Evolutionary conservation across 192 early-diverging fungal genomes (phyloP).

Genomic region (Hyaloraphidium curvatum): DNA sequence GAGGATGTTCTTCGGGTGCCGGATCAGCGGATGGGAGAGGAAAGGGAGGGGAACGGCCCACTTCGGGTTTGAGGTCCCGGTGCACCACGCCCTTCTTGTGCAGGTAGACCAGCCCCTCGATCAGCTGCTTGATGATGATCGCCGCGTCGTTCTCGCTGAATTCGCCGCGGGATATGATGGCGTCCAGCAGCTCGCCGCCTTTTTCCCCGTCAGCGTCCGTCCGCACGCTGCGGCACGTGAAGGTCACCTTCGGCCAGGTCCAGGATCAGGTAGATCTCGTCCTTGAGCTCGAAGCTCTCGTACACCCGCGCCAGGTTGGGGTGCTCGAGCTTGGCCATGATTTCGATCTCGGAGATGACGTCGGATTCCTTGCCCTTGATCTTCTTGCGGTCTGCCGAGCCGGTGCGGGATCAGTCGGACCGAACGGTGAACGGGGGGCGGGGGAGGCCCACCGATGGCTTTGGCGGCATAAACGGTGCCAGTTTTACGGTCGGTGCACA

Average conservation of each 20-base stretch:
- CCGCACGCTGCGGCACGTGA: too few relatives aligned
- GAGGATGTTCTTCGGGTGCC: too few relatives aligned
- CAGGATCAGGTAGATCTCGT: slow-evolving; percentile 21
- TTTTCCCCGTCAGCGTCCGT: too few relatives aligned
- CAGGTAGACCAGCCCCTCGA: slow-evolving; percentile 56
- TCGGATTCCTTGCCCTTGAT: too few relatives aligned
- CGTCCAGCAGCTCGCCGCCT: slow-evolving; percentile 88
- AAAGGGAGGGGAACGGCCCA: too few relatives aligned
- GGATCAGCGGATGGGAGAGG: too few relatives aligned
- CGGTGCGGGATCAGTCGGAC: background rate
- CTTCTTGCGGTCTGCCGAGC: too few relatives aligned
- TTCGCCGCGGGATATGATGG: slow-evolving; percentile 47
- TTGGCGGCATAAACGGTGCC: background rate
- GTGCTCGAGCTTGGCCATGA: slow-evolving; percentile 38
- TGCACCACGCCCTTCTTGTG: slow-evolving; percentile 74
- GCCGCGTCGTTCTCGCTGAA: slow-evolving; percentile 68
- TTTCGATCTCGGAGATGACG: slow-evolving; percentile 28
- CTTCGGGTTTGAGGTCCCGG: too few relatives aligned
- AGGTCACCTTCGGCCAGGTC: slow-evolving; percentile 55
- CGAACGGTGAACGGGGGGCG: too few relatives aligned
- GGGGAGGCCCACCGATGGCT: too few relatives aligned
- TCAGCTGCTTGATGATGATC: slow-evolving; percentile 49
- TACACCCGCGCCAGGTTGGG: slow-evolving; percentile 17
- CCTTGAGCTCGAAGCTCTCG: slow-evolving; percentile 19
- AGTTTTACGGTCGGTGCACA: background rate